Evolutionary conservation across 306 rosid genomes (phyloP).

Genomic region (Prinsepia uniflora): DNA sequence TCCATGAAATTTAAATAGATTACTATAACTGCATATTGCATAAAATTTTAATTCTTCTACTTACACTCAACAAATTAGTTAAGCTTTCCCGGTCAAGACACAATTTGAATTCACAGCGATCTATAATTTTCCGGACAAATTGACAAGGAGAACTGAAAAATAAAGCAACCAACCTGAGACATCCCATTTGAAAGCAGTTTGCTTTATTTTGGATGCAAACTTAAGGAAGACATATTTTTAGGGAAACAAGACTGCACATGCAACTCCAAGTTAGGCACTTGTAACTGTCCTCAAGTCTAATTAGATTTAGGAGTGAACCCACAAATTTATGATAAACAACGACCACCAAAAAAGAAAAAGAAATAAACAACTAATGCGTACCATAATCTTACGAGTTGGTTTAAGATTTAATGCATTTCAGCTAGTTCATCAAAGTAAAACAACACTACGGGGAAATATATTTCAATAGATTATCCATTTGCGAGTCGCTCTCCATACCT

Average conservation of each 20-base stretch:
- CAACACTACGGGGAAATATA: constrained; percentile 1
- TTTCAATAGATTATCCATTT: neutral
- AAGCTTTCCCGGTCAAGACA: neutral
- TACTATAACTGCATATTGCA: neutral
- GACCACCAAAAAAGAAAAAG: neutral
- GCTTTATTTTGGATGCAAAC: neutral
- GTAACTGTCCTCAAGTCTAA: neutral
- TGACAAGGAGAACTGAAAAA: neutral
- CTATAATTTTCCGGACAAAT: neutral
- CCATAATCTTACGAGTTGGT: neutral
- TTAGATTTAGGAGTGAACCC: neutral
- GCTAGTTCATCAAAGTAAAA: neutral
- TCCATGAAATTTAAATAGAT: neutral
- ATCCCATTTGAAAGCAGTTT: neutral
- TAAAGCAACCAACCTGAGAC: neutral
- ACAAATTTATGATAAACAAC: neutral
- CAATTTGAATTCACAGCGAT: neutral
- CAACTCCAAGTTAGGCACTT: neutral
- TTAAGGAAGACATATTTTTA: neutral
- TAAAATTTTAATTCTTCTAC: neutral
- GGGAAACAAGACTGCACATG: neutral
- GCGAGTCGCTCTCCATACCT: constrained; percentile 40
- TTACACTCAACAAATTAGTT: neutral
- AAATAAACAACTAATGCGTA: neutral
- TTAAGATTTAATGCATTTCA: neutral